Base-by-base conservation (phyloP, 2,329 filamentous ascomycete species). In the Helotiales sp. region DNA sequence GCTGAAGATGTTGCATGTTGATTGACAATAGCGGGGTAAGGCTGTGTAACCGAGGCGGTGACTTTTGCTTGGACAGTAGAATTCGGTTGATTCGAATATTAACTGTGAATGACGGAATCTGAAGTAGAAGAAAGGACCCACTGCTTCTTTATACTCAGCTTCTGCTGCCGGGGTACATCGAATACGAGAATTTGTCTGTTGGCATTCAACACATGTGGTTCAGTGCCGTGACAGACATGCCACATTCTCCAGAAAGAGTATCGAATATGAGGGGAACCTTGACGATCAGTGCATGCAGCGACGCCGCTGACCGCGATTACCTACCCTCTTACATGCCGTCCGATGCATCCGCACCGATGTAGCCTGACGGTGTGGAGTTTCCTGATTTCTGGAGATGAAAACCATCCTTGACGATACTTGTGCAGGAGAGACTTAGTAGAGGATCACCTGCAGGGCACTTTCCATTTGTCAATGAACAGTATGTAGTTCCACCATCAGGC, bases 1-100 rank as follows among this genome's bases (percentile, higher is more conserved):
- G 61, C 50, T 63, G 34, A 54, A 22, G 43, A 55, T 17, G 6
- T 55, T 24, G n/a, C 61, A 63, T 63, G 22, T 32, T 57, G 55
- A 28, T 15, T 3, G 32, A 15, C 11, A 45, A 13, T 47, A 5
- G 40, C 22, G 30, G 13, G 47, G 17, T 37, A 43, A 54, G 30
- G n/a, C 20, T n/a, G 60, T 26, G 28, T 20, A 30, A 59, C 20
- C 32, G 17, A 26, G 8, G 17, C 34, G 37, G n/a, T 20, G n/a
- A 30, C 45, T 2, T 40, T 37, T 26, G 13, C n/a, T 40, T 24
- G 54, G 6, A n/a, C n/a, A n/a, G n/a, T n/a, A 40, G 24, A 10
- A 58, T 26, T n/a, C 22, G 37, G 17, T 17, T 5, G 30, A 49
- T 52, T 37, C 49, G 34, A 28, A 63, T 28, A 5, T n/a, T 22